Evolutionary conservation across 306 rosid species (phyloP).

Genomic region (peach (Prunus persica)): DNA sequence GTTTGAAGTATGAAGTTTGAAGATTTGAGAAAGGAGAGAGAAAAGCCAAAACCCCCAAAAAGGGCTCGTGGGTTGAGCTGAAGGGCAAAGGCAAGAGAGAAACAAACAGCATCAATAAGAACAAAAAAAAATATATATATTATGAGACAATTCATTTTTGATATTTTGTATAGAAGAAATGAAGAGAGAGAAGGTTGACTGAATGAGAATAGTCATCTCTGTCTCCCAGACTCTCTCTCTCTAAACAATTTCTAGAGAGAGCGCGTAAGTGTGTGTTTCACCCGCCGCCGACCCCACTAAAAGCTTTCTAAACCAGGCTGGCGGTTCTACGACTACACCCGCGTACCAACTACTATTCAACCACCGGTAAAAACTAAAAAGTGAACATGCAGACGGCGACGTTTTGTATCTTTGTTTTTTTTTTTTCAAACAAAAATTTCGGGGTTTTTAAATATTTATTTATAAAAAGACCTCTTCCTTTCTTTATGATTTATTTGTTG

Average conservation of each 20-base stretch:
- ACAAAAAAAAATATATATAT: not conserved
- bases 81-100: not conserved
- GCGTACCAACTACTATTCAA: not conserved
- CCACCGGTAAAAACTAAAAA: not conserved
- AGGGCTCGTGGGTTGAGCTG: too few species aligned
- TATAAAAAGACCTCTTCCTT: too few species aligned
- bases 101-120: not conserved
- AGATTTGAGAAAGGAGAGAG: not conserved
- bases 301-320: not conserved
- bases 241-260: not conserved
- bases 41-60: not conserved
- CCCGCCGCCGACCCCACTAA: conserved; percentile 12
- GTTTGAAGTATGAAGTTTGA: not conserved
- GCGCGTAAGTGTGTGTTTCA: not conserved
- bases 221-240: not conserved
- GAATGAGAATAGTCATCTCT: not conserved
- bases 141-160: not conserved
- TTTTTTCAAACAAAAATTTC: not conserved
- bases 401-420: not conserved
- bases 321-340: not conserved
- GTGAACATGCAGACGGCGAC: not conserved
- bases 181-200: conserved; percentile 9
- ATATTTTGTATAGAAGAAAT: not conserved
- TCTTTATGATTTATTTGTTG: too few species aligned
- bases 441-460: too few species aligned